phyloP scores from a whole-genome alignment of 805 yeast species.

The Saccharomycopsis sp. region DNA sequence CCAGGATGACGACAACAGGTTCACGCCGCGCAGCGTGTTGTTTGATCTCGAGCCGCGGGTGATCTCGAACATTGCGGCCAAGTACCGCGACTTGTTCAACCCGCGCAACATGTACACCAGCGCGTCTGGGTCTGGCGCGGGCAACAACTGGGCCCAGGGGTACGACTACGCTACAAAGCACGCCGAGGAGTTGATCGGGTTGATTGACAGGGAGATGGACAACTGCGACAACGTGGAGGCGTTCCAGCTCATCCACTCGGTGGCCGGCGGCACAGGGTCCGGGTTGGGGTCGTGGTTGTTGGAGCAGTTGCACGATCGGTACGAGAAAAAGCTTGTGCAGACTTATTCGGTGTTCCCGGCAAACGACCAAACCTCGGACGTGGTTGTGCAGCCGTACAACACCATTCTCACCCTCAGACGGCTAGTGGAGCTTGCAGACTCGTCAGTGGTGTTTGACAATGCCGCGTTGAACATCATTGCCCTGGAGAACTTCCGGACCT shows the following conservation, averaged over 20 bases:
- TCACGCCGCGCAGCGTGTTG: conserved; percentile 80
- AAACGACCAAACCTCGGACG: conserved; percentile 75
- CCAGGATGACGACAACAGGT: conserved; percentile 61
- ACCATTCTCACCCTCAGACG: conserved; percentile 74
- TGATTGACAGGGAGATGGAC: conserved; percentile 85
- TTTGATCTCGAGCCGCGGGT: conserved; percentile 90
- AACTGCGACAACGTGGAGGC: conserved; percentile 84
- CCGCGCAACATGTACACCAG: conserved; percentile 75
- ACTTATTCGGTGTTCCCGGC: conserved; percentile 85
- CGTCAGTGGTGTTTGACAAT: conserved; percentile 85
- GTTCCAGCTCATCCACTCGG: conserved; percentile 85
- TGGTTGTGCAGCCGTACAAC: conserved; percentile 97
- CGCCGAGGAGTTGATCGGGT: conserved; percentile 66
- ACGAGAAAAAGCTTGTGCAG: conserved; percentile 70
- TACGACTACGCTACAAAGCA: conserved; percentile 62
- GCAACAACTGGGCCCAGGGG: conserved; percentile 93
- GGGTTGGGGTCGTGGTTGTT: conserved; percentile 83
- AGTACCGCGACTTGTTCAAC: conserved; percentile 59
- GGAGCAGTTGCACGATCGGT: conserved; percentile 72
- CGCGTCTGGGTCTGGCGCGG: conserved; percentile 86
- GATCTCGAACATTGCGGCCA: conserved; percentile 49
- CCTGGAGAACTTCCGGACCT: conserved; percentile 45
- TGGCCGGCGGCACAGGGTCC: conserved; percentile 98
- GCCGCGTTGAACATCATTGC: conserved; percentile 73
- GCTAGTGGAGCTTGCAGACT: conserved; percentile 76